These are phyloP conservation scores for Vigna reflexopilosa DNA, from an alignment of 306 rosid genomes.

Conservation along the genomic window DNA sequence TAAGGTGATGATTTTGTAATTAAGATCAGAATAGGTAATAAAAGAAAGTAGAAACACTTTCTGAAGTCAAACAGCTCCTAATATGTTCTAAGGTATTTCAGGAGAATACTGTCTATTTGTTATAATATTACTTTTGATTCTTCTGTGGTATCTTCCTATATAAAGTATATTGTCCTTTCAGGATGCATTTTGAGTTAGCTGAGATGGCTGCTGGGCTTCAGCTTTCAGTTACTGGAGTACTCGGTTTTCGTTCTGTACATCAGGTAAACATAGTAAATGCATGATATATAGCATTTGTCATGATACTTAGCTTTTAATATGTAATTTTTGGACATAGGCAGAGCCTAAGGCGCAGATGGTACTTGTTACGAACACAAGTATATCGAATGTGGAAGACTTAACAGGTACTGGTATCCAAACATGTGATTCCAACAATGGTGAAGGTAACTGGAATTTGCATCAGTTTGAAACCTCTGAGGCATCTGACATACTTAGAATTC, in stretches of 20 bases:
- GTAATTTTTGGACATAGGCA: constrained; percentile 56
- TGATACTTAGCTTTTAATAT: constrained; percentile 40
- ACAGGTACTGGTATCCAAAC: constrained; percentile 46
- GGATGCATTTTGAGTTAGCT: constrained; percentile 86
- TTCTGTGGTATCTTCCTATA: constrained; percentile 39
- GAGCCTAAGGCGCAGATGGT: constrained; percentile 97
- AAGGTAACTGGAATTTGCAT: constrained; percentile 46
- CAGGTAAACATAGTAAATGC: constrained; percentile 65
- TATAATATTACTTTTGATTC: constrained; percentile 36
- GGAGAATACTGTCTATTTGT: constrained; percentile 15
- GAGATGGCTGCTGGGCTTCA: constrained; percentile 83
- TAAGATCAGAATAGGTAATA: background rate
- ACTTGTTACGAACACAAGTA: constrained; percentile 68
- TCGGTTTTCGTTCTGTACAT: constrained; percentile 89
- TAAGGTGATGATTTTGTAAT: background rate
- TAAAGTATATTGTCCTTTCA: constrained; percentile 51
- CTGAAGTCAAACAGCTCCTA: background rate
- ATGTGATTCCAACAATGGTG: constrained; percentile 46
- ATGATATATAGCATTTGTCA: background rate
- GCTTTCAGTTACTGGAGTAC: constrained; percentile 91
- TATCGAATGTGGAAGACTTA: constrained; percentile 40
- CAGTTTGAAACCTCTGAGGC: constrained; percentile 51
- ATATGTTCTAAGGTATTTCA: constrained; percentile 20
- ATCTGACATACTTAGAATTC: constrained; percentile 72
- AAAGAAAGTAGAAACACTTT: background rate